Percentiles rank a stretch among this genome's conserved stretches.
Evolutionary conservation across 83 land plant species (phyloP).

Genomic region (Picea mariana): DNA sequence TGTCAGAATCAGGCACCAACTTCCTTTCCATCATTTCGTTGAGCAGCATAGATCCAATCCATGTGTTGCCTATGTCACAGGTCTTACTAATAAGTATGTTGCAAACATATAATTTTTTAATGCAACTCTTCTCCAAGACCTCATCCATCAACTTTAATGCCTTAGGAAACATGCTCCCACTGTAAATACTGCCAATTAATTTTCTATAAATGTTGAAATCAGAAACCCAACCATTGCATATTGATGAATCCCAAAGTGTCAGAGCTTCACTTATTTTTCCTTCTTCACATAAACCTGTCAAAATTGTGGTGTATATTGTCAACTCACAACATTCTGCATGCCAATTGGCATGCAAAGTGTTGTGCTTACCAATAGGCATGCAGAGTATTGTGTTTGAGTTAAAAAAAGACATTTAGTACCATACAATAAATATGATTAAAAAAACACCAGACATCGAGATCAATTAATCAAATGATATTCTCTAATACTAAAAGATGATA

Average conservation of each 20-base stretch:
- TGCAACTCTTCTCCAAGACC: neutral
- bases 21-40: no score
- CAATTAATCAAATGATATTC: no score
- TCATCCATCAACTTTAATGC: conserved; percentile 24
- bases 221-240: conserved; percentile 35
- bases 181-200: conserved; percentile 34
- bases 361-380: no score
- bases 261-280: conserved; percentile 22
- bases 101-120: neutral
- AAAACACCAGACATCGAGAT: no score
- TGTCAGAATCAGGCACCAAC: no score
- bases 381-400: no score
- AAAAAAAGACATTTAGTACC: no score
- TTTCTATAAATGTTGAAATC: conserved; percentile 14
- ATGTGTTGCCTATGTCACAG: neutral
- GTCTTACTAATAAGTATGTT: neutral
- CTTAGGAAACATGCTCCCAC: conserved; percentile 30
- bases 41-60: neutral
- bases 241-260: conserved; percentile 26
- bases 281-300: conserved; percentile 35
- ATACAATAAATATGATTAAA: no score
- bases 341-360: no score
- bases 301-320: conserved; percentile 23
- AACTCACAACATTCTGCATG: no score
- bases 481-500: no score